Evolutionary conservation across 1,139 yeast species (phyloP).

Genomic region (Hansenula lynferdii): DNA sequence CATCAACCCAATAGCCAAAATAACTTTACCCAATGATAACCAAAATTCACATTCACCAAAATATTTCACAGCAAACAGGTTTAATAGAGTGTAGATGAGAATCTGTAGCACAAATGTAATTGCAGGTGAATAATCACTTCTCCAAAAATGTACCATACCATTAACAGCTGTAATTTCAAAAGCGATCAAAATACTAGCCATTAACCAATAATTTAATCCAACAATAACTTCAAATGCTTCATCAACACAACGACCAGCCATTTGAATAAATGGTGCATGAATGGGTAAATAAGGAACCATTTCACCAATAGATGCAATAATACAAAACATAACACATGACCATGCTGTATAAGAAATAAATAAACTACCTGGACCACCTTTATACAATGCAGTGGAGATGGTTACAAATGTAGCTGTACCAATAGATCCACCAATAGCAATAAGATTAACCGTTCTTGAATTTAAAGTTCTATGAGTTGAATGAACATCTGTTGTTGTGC

Average conservation of each 20-base stretch:
- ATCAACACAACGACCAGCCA: background rate
- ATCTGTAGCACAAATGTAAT: constrained; percentile 46
- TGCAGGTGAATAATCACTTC: constrained; percentile 24
- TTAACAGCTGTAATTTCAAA: constrained; percentile 80
- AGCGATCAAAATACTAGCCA: constrained; percentile 66
- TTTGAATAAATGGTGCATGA: constrained; percentile 52
- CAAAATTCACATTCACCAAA: constrained; percentile 50
- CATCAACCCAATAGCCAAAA: constrained; percentile 52
- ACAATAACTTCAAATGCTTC: constrained; percentile 47
- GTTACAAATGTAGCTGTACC: constrained; percentile 69
- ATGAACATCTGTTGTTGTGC: constrained; percentile 21
- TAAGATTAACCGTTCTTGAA: constrained; percentile 43
- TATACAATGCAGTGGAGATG: constrained; percentile 50
- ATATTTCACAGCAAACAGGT: constrained; percentile 44
- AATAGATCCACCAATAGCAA: constrained; percentile 58
- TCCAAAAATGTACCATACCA: constrained; percentile 57
- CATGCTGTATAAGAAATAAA: constrained; percentile 49
- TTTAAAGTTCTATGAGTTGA: constrained; percentile 48
- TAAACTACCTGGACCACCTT: constrained; percentile 31
- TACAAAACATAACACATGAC: constrained; percentile 48
- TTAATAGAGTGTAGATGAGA: constrained; percentile 35
- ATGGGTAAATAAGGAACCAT: constrained; percentile 65
- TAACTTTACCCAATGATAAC: constrained; percentile 52
- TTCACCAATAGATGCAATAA: constrained; percentile 66
- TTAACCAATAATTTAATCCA: constrained; percentile 71